Percentiles rank a stretch among this genome's conserved stretches.
These are phyloP conservation scores for Cantharellus anzutake DNA, from an alignment of 768 basidiomycete species.

Conservation along the genomic window DNA sequence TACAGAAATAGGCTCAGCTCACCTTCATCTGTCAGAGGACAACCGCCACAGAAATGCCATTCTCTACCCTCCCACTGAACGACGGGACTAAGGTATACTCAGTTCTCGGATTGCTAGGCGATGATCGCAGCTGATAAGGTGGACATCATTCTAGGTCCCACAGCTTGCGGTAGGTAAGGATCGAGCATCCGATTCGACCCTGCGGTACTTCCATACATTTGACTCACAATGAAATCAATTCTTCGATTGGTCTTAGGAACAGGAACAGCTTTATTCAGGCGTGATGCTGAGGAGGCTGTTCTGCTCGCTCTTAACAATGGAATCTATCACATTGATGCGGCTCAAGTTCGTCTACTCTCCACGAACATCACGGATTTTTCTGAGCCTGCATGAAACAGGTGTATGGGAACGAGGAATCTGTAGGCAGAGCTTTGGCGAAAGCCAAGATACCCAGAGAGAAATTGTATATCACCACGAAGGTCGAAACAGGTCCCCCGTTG, in stretches of 20 bases:
- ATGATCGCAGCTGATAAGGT: neutral
- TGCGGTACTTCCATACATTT: neutral
- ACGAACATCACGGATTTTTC: neutral
- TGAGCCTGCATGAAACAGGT: conserved; percentile 25
- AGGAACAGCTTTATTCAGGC: conserved; percentile 40
- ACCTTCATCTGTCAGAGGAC: neutral
- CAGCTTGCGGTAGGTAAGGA: conserved; percentile 31
- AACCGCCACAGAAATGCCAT: conserved; percentile 28
- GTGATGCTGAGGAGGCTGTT: conserved; percentile 36
- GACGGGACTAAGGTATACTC: conserved; percentile 27
- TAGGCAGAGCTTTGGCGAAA: conserved; percentile 5
- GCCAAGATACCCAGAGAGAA: conserved; percentile 22
- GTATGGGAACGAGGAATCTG: conserved; percentile 5
- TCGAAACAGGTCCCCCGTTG: conserved; percentile 13
- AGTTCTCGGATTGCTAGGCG: neutral
- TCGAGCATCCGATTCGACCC: neutral
- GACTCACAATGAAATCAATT: neutral
- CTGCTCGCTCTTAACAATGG: conserved; percentile 39
- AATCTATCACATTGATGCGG: conserved; percentile 45
- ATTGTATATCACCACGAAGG: conserved; percentile 49
- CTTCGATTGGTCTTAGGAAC: neutral
- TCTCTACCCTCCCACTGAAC: conserved; percentile 38
- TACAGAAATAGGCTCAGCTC: no score
- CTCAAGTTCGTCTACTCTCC: conserved; percentile 17
- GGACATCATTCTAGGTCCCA: conserved; percentile 29